Evolutionary conservation across 2,329 filamentous ascomycete genomes (phyloP), one percentile per base, ranked within the genome.

Genomic region (Zelopaecilomyces penicillatus): DNA sequence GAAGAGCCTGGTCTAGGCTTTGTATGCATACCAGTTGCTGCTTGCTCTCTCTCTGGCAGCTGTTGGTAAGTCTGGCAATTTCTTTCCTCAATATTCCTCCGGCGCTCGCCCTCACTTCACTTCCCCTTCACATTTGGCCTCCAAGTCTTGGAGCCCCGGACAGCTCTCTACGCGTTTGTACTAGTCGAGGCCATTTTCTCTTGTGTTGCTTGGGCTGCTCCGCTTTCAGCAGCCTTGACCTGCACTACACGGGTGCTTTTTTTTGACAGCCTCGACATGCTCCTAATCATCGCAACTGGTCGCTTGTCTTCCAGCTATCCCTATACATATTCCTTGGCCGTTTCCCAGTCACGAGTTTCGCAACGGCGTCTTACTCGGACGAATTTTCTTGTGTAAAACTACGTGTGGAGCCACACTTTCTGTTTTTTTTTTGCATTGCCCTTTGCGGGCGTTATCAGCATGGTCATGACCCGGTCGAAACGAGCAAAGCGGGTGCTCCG

Each of bases 21-120:
- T 67, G 56, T 68, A 69, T 67, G 62, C 51, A 59, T 69, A 68
- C 55, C 53, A 46, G 45, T 62, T 59, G 58, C 57, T 58, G 55
- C 59, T 63, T 60, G 56, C 57, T 59, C 45, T 54, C 19, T 19
- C 48, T 42, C 48, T 52, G 52, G 49, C 52, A 52, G 44, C 51
- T 57, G 50, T 53, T 55, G 45, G 62, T 64, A 56, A 62, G 59
- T 60, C 30, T 11, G 32, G 28, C 29, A 32, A 44, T 46, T 39
- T 30, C 30, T 47, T 30, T 39, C 36, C 30, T 45, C 29, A 41
- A 42, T 41, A 38, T 4, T 49, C 35, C 26, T 44, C 45, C 45
- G 41, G 27, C 39, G 41, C 32, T 42, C 42, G 36, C 40, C 39
- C 7, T 7, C 26, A 34, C 26, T 37, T 35, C 35, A 30, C 40